Base-by-base conservation (phyloP, 805 yeast species). In the Wickerhamomyces chaumierensis region DNA sequence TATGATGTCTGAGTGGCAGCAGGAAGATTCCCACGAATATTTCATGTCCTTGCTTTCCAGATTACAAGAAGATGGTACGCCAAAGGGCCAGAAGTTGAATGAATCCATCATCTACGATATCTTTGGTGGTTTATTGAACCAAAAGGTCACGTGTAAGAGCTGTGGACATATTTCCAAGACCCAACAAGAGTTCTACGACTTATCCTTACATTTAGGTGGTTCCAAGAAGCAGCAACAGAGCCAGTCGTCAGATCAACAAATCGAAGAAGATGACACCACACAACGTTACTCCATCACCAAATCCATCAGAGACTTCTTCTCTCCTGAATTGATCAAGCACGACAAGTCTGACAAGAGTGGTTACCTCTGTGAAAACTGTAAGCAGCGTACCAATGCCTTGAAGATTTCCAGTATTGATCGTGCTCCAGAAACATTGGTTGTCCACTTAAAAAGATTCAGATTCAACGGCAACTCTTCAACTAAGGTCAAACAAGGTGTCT, bases 1-100 rank as follows among this genome's bases (percentile, higher is more conserved):
- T 56, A 84, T 85, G 95, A 86, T 88, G 95, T 78, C 87, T 34
- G 92, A 80, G 57, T 88, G 95, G 95, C 88, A 86, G 60, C 98
- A 92, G 58, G 97, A 92, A 60, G 98, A 92, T 60, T 82, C 95
- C 1, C 98, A 92, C 60, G 98, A 92, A 61, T 92, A 88, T 62
- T 85, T 81, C 57, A 88, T 88, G 96, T 84, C 95, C 12, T 65
- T 88, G 43, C 71, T 88, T 69, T 75, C 90, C 7, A 64, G 96
- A 38, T 62, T 88, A 38, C 97, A 88, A 60, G 96, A 88, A 55
- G 96, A 88, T 55, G 72, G 85, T 12, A 86, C 92, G 1, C 97
- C 97, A 29, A 80, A 74, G 53, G 96, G 95, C n/a, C 70, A 65
- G 35, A 88, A 88, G 55, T 65, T 88, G 52, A 82, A 81, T 47